phyloP scores from a whole-genome alignment of 345 rosid species.

The Rhizophora apiculata region DNA sequence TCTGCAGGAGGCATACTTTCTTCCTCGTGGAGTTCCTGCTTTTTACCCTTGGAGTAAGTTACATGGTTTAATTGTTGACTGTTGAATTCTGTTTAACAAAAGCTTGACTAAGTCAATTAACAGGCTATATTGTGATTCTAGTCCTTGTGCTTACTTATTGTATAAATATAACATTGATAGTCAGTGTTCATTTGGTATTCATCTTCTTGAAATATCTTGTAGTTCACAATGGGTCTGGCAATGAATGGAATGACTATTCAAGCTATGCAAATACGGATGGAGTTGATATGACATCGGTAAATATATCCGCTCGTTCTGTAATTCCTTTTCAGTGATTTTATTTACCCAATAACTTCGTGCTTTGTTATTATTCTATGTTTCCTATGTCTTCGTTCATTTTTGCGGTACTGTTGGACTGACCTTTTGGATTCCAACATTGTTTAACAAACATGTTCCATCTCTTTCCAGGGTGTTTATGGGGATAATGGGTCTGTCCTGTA shows the following conservation, averaged over 20 bases:
- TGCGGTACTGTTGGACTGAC: background rate
- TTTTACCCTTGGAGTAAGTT: constrained; percentile 46
- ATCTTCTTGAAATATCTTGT: background rate
- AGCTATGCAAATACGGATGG: constrained; percentile 54
- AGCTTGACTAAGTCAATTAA: too few relatives aligned
- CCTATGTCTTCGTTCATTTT: background rate
- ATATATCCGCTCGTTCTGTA: constrained; percentile 8
- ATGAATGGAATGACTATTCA: constrained; percentile 60
- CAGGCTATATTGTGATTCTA: too few relatives aligned
- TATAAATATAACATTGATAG: background rate
- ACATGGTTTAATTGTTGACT: too few relatives aligned
- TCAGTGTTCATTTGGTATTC: background rate
- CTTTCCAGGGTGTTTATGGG: constrained; percentile 13
- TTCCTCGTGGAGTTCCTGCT: constrained; percentile 43
- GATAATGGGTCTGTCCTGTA: constrained; percentile 16
- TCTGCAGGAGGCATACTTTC: constrained; percentile 50
- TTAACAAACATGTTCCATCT: background rate
- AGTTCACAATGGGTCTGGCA: constrained; percentile 49
- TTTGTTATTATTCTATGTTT: background rate
- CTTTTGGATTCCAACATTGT: too few relatives aligned
- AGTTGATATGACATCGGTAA: constrained; percentile 61
- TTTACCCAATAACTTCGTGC: background rate
- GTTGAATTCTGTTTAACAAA: too few relatives aligned
- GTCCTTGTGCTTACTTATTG: background rate
- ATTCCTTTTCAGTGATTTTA: background rate